Evolutionary conservation across 306 rosid genomes (phyloP).

Genomic region (Casuarina equisetifolia): DNA sequence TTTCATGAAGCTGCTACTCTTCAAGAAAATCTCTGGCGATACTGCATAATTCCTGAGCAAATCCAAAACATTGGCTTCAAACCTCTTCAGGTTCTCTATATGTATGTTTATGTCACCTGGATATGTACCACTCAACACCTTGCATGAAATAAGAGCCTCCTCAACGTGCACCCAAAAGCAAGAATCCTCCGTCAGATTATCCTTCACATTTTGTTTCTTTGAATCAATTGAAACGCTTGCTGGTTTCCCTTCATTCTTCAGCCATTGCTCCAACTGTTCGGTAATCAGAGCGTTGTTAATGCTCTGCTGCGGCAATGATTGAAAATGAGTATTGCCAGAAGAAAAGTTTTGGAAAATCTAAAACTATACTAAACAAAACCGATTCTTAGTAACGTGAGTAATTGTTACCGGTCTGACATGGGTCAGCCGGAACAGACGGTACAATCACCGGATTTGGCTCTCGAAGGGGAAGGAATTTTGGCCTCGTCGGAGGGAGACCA

Average conservation of each 20-base stretch:
- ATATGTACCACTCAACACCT: background rate
- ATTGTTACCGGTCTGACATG: too few relatives aligned
- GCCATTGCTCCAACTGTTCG: slow-evolving; percentile 46
- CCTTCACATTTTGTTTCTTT: slow-evolving; percentile 26
- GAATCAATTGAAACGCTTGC: background rate
- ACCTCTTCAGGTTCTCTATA: slow-evolving; percentile 24
- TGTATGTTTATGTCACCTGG: background rate
- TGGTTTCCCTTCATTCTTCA: background rate
- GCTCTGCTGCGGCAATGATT: slow-evolving; percentile 13
- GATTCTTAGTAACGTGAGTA: background rate
- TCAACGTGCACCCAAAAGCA: slow-evolving; percentile 79
- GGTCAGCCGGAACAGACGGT: too few relatives aligned
- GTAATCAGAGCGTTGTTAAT: slow-evolving; percentile 6
- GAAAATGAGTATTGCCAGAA: background rate
- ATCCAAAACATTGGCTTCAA: slow-evolving; percentile 47
- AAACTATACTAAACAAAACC: background rate
- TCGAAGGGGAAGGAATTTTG: too few relatives aligned
- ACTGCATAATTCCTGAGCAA: slow-evolving; percentile 39
- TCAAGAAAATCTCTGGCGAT: slow-evolving; percentile 66
- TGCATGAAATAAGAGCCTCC: slow-evolving; percentile 47
- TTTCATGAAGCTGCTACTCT: slow-evolving; percentile 48
- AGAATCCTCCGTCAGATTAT: slow-evolving; percentile 58
- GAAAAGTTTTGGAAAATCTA: too few relatives aligned
- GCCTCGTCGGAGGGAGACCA: too few relatives aligned
- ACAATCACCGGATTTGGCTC: too few relatives aligned